Evolutionary conservation across 805 yeast species (phyloP).

Genomic region (Wickerhamia fluorescens): DNA sequence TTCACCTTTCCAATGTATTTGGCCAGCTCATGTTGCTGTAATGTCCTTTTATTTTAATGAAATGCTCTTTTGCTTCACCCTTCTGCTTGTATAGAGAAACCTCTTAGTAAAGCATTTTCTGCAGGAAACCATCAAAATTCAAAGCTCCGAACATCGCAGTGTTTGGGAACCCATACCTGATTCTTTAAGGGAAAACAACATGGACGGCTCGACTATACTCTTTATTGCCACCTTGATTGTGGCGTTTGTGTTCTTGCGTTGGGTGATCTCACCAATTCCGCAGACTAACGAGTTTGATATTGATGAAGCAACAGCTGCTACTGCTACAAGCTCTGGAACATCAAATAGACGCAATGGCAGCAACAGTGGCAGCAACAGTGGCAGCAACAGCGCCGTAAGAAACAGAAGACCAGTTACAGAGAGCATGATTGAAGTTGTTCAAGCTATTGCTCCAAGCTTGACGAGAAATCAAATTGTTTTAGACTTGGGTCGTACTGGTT

Average conservation of each 20-base stretch:
- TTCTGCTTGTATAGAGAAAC: too few species aligned
- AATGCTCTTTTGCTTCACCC: too few species aligned
- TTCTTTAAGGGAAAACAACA: too few species aligned
- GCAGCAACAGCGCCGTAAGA: slow-evolving; percentile 7
- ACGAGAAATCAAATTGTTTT: slow-evolving; percentile 62
- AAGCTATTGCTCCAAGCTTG: slow-evolving; percentile 70
- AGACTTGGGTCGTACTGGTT: slow-evolving; percentile 71
- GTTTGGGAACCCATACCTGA: too few species aligned
- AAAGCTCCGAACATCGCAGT: too few species aligned
- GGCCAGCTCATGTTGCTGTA: too few species aligned
- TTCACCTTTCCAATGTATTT: too few species aligned
- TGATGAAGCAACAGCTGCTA: slow-evolving; percentile 5
- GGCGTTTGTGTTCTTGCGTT: slow-evolving; percentile 55
- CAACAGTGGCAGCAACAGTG: slow-evolving; percentile 6
- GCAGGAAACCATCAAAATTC: too few species aligned
- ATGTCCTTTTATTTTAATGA: too few species aligned
- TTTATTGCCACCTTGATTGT: slow-evolving; percentile 42
- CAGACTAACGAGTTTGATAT: slow-evolving; percentile 19
- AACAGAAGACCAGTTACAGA: slow-evolving; percentile 46
- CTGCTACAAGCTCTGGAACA: slow-evolving; percentile 7
- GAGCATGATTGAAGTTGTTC: slow-evolving; percentile 81
- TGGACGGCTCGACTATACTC: slow-evolving; percentile 51
- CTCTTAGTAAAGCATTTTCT: too few species aligned
- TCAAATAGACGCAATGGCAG: slow-evolving; percentile 5
- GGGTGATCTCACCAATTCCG: slow-evolving; percentile 58